These are phyloP conservation scores for Striga asiatica DNA, from an alignment of 257 asterid species.

Conservation along the genomic window DNA sequence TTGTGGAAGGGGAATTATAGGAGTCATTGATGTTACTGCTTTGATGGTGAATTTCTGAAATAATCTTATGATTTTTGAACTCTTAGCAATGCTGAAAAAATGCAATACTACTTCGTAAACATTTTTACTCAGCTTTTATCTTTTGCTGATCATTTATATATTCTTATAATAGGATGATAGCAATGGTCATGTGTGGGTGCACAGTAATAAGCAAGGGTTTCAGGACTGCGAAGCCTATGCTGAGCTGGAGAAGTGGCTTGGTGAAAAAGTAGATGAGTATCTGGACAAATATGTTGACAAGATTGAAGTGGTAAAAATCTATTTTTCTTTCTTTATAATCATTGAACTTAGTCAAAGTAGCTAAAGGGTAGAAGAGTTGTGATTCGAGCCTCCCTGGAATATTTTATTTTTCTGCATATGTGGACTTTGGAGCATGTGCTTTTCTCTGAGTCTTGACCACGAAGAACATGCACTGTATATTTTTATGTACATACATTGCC, in stretches of 20 bases:
- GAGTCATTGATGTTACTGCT: constrained; percentile 63
- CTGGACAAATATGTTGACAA: constrained; percentile 52
- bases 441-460: background rate
- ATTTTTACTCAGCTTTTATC: background rate
- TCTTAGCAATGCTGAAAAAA: background rate
- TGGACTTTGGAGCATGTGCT: background rate
- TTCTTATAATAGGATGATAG: constrained; percentile 38
- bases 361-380: background rate
- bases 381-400: background rate
- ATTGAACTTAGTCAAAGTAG: background rate
- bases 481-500: background rate
- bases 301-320: constrained; percentile 43
- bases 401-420: background rate
- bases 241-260: constrained; percentile 69
- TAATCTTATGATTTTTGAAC: background rate
- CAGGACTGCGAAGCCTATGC: constrained; percentile 82
- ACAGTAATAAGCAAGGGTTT: constrained; percentile 77
- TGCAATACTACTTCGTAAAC: background rate
- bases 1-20: constrained; percentile 67
- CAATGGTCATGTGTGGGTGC: constrained; percentile 65
- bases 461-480: background rate
- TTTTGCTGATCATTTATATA: constrained; percentile 13
- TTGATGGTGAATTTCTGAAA: constrained; percentile 41
- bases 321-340: background rate
- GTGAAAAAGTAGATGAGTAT: constrained; percentile 44